Conservation (phyloP, 2,329 filamentous ascomycete species). For the Herpomyces periplanetae region DNA sequence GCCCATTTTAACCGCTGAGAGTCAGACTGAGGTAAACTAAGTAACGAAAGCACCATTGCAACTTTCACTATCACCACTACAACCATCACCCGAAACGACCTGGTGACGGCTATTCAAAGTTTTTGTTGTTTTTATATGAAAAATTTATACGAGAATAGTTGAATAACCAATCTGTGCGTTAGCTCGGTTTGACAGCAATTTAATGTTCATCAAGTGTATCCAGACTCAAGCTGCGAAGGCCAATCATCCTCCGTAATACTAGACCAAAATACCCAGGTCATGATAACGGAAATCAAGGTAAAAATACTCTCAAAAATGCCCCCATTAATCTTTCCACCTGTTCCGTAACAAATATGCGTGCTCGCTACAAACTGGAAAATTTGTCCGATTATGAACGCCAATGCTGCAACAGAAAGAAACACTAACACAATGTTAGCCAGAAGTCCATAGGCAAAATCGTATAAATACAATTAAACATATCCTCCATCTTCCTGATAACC, state of each 20-base stretch:
- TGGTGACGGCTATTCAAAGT: no score
- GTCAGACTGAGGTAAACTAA: no score
- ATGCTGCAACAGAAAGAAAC: slow-evolving; percentile 27
- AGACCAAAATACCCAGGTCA: slow-evolving; percentile 84
- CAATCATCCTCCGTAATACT: slow-evolving; percentile 97
- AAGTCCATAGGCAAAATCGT: slow-evolving; percentile 1
- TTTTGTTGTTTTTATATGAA: no score
- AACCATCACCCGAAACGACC: no score
- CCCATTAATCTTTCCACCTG: slow-evolving; percentile 54
- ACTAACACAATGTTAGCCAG: slow-evolving; percentile 10
- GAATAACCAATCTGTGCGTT: no score
- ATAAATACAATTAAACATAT: no score
- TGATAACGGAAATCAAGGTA: slow-evolving; percentile 41
- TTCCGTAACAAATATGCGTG: slow-evolving; percentile 51
- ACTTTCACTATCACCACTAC: no score
- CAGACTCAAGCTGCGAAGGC: slow-evolving; percentile 12
- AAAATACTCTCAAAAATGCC: slow-evolving; percentile 74
- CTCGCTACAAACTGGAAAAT: slow-evolving; percentile 88
- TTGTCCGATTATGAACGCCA: slow-evolving; percentile 67
- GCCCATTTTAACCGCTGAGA: no score
- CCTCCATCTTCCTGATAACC: no score
- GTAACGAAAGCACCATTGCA: no score
- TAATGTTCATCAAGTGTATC: background rate
- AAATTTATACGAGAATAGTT: no score
- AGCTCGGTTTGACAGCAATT: background rate